A percentile compares a stretch with the other conserved stretches of the same genome.
These are phyloP conservation scores for Arthromyces matolae DNA, from an alignment of 768 basidiomycete species.

Conservation along the genomic window DNA sequence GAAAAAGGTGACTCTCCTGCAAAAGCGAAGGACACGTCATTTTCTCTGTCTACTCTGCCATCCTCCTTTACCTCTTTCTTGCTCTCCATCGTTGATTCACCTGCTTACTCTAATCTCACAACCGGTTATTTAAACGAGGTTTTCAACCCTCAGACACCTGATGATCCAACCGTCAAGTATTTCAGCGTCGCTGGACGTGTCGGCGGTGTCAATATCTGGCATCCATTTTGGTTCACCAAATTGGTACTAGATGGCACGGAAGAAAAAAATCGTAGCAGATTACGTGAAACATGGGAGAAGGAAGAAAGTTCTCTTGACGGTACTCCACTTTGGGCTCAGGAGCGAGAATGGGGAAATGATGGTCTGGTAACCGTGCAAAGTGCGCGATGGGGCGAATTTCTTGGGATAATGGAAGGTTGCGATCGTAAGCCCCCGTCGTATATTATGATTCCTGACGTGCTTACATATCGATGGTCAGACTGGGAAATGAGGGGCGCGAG, in stretches of 20 bases:
- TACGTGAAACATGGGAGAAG: slow-evolving; percentile 36
- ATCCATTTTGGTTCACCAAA: slow-evolving; percentile 97
- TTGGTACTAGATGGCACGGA: slow-evolving; percentile 88
- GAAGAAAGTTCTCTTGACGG: slow-evolving; percentile 8
- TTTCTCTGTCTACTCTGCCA: slow-evolving; percentile 58
- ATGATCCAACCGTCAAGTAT: slow-evolving; percentile 83
- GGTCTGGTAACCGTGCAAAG: slow-evolving; percentile 89
- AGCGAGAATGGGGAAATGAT: slow-evolving; percentile 79
- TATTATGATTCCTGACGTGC: neutral
- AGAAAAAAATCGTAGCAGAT: slow-evolving; percentile 46
- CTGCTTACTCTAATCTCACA: slow-evolving; percentile 93
- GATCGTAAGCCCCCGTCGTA: slow-evolving; percentile 52
- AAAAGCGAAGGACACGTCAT: slow-evolving; percentile 30
- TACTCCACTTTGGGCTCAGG: slow-evolving; percentile 44
- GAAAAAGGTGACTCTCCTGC: slow-evolving; percentile 1
- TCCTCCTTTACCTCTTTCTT: slow-evolving; percentile 85
- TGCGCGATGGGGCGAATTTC: slow-evolving; percentile 94
- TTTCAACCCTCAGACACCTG: slow-evolving; percentile 81
- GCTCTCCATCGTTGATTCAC: slow-evolving; percentile 88
- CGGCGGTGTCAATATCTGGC: slow-evolving; percentile 67
- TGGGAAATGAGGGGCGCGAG: slow-evolving; percentile 92
- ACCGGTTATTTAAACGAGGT: slow-evolving; percentile 72
- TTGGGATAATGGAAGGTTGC: slow-evolving; percentile 83
- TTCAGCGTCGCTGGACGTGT: slow-evolving; percentile 87
- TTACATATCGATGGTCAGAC: slow-evolving; percentile 34